Conservation (phyloP, 768 basidiomycete genomes). For the Leccinum uliginosum region DNA sequence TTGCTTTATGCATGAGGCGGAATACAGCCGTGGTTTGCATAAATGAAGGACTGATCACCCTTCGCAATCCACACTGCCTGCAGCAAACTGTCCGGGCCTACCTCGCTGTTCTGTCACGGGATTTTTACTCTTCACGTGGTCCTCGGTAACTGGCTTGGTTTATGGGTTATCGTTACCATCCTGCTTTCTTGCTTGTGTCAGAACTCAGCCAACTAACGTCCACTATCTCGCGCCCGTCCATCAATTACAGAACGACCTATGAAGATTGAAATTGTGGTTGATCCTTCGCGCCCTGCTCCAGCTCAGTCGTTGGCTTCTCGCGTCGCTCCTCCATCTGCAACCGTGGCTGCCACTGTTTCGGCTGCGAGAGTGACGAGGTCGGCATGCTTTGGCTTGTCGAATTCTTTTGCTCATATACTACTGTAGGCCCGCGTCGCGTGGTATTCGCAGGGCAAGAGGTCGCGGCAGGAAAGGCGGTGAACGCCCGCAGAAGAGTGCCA, state of each 20-base stretch:
- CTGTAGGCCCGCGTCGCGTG: conserved; percentile 31
- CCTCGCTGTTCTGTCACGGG: conserved; percentile 29
- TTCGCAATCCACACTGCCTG: conserved; percentile 22
- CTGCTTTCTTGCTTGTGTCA: conserved; percentile 34
- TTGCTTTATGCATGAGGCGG: conserved; percentile 15
- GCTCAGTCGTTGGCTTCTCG: conserved; percentile 72
- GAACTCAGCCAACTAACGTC: conserved; percentile 33
- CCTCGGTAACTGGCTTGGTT: conserved; percentile 23
- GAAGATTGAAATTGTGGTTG: conserved; percentile 97
- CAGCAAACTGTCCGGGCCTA: conserved; percentile 18
- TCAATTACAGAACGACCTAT: conserved; percentile 81
- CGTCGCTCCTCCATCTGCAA: conserved; percentile 65
- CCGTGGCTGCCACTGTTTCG: conserved; percentile 19
- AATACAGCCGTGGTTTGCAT: conserved; percentile 19
- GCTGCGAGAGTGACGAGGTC: conserved; percentile 34
- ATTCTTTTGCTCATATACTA: conserved; percentile 5
- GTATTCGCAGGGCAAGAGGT: conserved; percentile 46
- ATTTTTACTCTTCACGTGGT: conserved; percentile 15
- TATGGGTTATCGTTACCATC: conserved; percentile 34
- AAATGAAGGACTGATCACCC: conserved; percentile 27
- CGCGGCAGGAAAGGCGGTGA: conserved; percentile 45
- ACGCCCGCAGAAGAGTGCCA: conserved; percentile 73
- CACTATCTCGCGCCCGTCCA: conserved; percentile 32
- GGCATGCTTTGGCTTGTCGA: conserved; percentile 6
- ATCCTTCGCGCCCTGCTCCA: conserved; percentile 65